Percentiles rank a stretch among this genome's conserved stretches.
Conservation (phyloP, 768 basidiomycete species). For the Lactarius psammicola region DNA sequence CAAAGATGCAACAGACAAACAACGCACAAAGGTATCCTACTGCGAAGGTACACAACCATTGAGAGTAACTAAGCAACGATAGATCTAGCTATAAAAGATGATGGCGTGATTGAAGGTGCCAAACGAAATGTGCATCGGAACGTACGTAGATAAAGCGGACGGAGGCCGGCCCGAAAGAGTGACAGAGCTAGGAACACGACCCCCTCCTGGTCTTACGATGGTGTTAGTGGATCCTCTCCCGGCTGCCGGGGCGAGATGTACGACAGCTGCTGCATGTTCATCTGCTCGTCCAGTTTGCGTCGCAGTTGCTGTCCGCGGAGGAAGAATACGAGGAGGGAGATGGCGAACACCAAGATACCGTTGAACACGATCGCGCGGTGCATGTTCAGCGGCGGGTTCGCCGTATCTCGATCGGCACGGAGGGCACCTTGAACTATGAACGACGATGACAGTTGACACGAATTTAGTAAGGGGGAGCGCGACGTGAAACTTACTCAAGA, state of each 20-base stretch:
- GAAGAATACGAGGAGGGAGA: slow-evolving; percentile 46
- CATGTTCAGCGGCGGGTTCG: slow-evolving; percentile 75
- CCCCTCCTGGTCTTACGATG: background rate
- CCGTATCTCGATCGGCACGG: slow-evolving; percentile 51
- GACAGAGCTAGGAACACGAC: no score
- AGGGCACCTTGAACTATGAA: slow-evolving; percentile 52
- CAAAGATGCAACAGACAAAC: no score
- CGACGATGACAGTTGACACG: slow-evolving; percentile 1
- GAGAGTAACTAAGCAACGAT: background rate
- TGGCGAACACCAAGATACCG: slow-evolving; percentile 47
- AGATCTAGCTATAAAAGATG: background rate
- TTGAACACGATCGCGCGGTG: slow-evolving; percentile 64
- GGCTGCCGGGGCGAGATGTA: background rate
- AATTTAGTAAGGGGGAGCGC: slow-evolving; percentile 9
- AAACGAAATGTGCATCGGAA: background rate
- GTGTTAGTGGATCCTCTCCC: background rate
- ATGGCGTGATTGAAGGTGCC: background rate
- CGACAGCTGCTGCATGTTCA: slow-evolving; percentile 28
- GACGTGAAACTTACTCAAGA: background rate
- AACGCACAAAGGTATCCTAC: no score
- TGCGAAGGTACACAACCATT: background rate
- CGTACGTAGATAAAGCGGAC: background rate
- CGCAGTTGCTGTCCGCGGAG: slow-evolving; percentile 61
- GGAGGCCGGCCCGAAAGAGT: background rate
- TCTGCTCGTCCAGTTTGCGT: slow-evolving; percentile 60